Evolutionary conservation across 495 filamentous ascomycete species (phyloP).

Genomic region (Xylaria acuta): DNA sequence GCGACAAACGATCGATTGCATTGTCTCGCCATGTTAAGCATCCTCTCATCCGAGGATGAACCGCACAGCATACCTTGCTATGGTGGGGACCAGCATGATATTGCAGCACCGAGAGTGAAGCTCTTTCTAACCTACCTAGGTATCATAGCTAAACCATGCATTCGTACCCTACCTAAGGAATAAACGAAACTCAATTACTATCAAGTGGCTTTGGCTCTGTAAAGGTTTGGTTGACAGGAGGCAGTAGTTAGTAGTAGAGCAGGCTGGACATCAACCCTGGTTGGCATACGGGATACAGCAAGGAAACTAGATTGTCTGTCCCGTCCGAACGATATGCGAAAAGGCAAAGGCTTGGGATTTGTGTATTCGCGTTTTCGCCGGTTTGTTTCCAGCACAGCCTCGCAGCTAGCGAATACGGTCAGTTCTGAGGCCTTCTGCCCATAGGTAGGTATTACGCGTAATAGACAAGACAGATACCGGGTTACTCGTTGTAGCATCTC

Average conservation of each 20-base stretch:
- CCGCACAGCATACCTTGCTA: background rate
- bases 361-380: background rate
- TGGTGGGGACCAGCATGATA: background rate
- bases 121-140: background rate
- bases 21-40: background rate
- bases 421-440: background rate
- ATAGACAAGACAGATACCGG: slow-evolving; percentile 2
- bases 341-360: background rate
- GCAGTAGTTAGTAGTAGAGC: background rate
- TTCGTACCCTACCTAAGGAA: background rate
- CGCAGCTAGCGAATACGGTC: background rate
- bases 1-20: background rate
- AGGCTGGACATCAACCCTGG: background rate
- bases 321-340: background rate
- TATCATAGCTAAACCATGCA: background rate
- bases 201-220: background rate
- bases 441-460: slow-evolving; percentile 11
- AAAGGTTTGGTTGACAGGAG: background rate
- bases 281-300: background rate
- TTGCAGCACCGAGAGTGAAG: background rate
- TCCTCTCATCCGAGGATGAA: background rate
- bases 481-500: slow-evolving; percentile 29
- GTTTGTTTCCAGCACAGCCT: slow-evolving; percentile 7
- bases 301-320: background rate
- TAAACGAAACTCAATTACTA: background rate